Evolutionary conservation across 2,329 filamentous ascomycete species (phyloP).

Genomic region (Cladosporium sp.): DNA sequence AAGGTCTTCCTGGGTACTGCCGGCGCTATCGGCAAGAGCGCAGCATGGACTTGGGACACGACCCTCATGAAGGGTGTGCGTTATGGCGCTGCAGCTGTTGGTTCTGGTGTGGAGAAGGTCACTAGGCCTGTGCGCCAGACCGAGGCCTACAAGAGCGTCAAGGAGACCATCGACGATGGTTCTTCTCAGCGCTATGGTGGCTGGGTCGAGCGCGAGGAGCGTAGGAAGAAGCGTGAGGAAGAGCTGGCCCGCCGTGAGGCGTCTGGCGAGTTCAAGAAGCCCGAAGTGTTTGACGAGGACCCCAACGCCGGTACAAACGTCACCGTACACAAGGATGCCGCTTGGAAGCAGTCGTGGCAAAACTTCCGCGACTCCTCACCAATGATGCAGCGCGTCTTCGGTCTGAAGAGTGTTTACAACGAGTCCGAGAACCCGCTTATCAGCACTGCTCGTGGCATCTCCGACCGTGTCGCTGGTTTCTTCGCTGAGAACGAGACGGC

Average conservation of each 20-base stretch:
- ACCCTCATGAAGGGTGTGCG: slow-evolving; percentile 85
- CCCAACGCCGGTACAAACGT: slow-evolving; percentile 92
- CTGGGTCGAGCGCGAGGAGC: slow-evolving; percentile 95
- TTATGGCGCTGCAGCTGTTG: slow-evolving; percentile 79
- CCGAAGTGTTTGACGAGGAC: slow-evolving; percentile 71
- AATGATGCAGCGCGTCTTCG: slow-evolving; percentile 82
- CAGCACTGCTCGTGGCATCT: slow-evolving; percentile 86
- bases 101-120: slow-evolving; percentile 84
- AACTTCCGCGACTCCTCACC: slow-evolving; percentile 89
- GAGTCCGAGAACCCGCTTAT: slow-evolving; percentile 97
- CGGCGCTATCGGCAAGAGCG: slow-evolving; percentile 80
- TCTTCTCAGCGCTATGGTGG: slow-evolving; percentile 94
- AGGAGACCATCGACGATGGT: slow-evolving; percentile 93
- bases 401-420: slow-evolving; percentile 79
- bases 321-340: slow-evolving; percentile 92
- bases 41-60: slow-evolving; percentile 96
- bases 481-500: slow-evolving; percentile 99
- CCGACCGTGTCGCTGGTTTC: slow-evolving; percentile 87
- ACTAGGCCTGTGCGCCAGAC: slow-evolving; percentile 91
- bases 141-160: slow-evolving; percentile 87
- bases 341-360: slow-evolving; percentile 97
- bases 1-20: slow-evolving; percentile 82
- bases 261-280: slow-evolving; percentile 35
- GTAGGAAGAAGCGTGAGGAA: slow-evolving; percentile 70
- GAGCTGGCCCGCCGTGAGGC: slow-evolving; percentile 53